Evolutionary conservation across 306 rosid species (phyloP).

Genomic region (Datisca glomerata): DNA sequence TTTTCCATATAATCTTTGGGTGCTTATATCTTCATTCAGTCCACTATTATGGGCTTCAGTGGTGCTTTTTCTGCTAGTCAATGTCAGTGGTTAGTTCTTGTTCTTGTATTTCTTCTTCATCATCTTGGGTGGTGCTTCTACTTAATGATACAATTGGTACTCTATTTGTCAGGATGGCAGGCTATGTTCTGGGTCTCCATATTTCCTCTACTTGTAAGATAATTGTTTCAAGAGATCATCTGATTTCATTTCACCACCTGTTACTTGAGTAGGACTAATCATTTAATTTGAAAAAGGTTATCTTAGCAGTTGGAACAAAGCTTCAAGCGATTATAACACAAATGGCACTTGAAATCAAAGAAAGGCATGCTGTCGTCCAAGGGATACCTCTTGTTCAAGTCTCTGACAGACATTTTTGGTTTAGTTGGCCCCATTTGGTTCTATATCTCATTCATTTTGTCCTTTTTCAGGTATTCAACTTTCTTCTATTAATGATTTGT

Average conservation of each 20-base stretch:
- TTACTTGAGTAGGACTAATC: constrained; percentile 4
- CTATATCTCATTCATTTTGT: constrained; percentile 81
- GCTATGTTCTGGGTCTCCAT: constrained; percentile 52
- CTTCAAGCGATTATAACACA: constrained; percentile 77
- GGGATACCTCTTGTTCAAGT: constrained; percentile 98
- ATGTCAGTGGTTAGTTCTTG: constrained; percentile 63
- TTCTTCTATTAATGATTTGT: too few relatives aligned
- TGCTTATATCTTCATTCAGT: constrained; percentile 22
- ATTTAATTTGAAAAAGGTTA: constrained; percentile 40
- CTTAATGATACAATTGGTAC: neutral
- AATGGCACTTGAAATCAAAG: constrained; percentile 86
- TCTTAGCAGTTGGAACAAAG: constrained; percentile 84
- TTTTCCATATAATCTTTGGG: neutral
- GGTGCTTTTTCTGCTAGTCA: constrained; percentile 72
- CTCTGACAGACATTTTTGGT: constrained; percentile 84
- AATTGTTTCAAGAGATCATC: neutral
- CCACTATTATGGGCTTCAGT: constrained; percentile 82
- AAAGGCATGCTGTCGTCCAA: constrained; percentile 88
- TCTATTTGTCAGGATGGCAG: constrained; percentile 62
- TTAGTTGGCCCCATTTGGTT: constrained; percentile 60
- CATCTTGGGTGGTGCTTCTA: neutral
- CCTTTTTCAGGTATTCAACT: constrained; percentile 71
- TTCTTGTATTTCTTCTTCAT: constrained; percentile 2
- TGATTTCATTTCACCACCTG: neutral
- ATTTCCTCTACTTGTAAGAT: constrained; percentile 65